Base-by-base conservation (phyloP, 1,284 basidiomycete genomes). In the Porodaedalea pini region DNA sequence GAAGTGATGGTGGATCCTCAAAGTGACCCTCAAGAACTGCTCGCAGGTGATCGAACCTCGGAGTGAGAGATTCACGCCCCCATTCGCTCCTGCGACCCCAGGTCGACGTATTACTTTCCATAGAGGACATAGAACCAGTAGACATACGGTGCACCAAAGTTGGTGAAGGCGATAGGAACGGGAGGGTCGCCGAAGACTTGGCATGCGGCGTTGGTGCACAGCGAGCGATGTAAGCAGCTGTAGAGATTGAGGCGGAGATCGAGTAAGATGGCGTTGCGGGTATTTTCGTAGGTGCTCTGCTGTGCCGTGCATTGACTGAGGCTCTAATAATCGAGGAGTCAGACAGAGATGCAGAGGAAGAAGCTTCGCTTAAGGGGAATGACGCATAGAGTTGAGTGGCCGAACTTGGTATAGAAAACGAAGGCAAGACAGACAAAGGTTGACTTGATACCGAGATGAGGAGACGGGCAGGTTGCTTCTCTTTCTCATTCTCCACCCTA, bases 391-490 rank as follows among this genome's bases (percentile, higher is more conserved):
- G 50, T 17, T 52, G 47, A 13, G 56, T 57, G n/a, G 56, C 40
- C 2, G 56, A 52, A 21, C 56, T 57, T 25, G 56, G 56, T 25
- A 57, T 44, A 8, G 51, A 51, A 37, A 52, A 57, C 21, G 54
- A 57, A n/a, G 48, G 55, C 25, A 52, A 31, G 23, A 19, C 15
- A 37, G 50, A 39, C 23, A 25, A 19, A 37, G 43, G 31, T 40
- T 21, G 13, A 50, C 41, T 23, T 44, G 41, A 17, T 11, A 17
- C 25, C 41, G 11, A 10, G n/a, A 8, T 45, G 23, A 27, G 25
- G 7, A 17, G 45, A 48, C 13, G 17, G 11, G 13, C 25, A 15
- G 5, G 45, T n/a, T 29, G 45, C 25, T n/a, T 48, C 31, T n/a
- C n/a, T 21, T 23, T 44, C 11, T 44, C 11, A 23, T 21, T 8